Evolutionary conservation across 2,329 filamentous ascomycete genomes (phyloP).

Genomic region (Clonostachys rosea): DNA sequence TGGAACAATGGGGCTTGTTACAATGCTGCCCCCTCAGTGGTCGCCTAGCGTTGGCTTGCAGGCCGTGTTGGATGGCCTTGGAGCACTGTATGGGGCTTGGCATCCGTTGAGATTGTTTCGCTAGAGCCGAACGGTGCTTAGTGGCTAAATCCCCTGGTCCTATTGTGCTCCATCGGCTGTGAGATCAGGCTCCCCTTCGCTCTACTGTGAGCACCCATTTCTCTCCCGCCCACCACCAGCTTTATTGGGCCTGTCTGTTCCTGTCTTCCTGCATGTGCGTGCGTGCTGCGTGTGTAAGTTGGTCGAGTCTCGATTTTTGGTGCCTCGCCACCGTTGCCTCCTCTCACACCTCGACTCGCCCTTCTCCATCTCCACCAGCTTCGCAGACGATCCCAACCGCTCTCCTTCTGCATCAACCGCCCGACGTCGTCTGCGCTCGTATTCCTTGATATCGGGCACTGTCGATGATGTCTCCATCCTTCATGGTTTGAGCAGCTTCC

Average conservation of each 20-base stretch:
- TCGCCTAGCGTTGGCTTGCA: no score
- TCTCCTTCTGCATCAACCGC: neutral
- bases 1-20: slow-evolving; percentile 12
- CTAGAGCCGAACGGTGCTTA: neutral
- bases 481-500: slow-evolving; percentile 16
- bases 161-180: neutral
- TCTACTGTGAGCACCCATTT: neutral
- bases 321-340: neutral
- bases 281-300: neutral
- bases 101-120: slow-evolving; percentile 1
- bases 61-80: neutral
- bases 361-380: neutral
- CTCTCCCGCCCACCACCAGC: neutral
- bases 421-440: slow-evolving; percentile 3
- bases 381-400: slow-evolving; percentile 4
- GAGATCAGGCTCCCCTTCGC: neutral
- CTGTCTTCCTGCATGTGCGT: neutral
- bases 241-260: neutral
- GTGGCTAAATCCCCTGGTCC: neutral
- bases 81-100: neutral
- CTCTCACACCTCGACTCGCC: slow-evolving; percentile 1
- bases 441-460: slow-evolving; percentile 9
- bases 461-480: slow-evolving; percentile 28
- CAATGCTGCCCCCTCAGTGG: no score
- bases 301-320: neutral